phyloP scores from a whole-genome alignment of 371 early-diverging fungal genomes.

The Rhizomucor miehei region DNA sequence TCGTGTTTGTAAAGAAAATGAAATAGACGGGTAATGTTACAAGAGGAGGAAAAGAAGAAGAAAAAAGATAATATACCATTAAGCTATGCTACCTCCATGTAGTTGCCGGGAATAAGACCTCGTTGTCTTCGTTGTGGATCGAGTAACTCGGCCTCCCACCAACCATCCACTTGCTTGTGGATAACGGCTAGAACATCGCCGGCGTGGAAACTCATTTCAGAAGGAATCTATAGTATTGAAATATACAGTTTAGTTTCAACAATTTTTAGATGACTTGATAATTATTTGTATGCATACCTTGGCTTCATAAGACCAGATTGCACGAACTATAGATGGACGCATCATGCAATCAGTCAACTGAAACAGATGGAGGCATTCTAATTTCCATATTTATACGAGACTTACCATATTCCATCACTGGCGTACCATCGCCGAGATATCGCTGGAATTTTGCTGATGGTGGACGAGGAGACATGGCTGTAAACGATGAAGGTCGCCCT shows the following conservation, averaged over 20 bases:
- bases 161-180: constrained; percentile 44
- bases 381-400: background rate
- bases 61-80: no score
- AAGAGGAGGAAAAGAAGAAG: no score
- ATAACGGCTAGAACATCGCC: constrained; percentile 41
- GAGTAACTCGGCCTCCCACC: constrained; percentile 47
- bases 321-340: constrained; percentile 9
- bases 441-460: background rate
- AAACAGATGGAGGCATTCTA: background rate
- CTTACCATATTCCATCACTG: constrained; percentile 16
- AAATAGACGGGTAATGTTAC: no score
- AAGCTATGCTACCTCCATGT: constrained; percentile 23
- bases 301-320: constrained; percentile 30
- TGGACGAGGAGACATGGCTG: background rate
- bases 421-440: constrained; percentile 13
- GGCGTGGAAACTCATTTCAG: constrained; percentile 35
- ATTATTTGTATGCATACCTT: constrained; percentile 10
- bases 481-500: constrained; percentile 1
- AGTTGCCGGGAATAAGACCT: constrained; percentile 50
- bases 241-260: background rate
- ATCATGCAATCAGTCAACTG: background rate
- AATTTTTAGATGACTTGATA: background rate
- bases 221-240: constrained; percentile 24
- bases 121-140: constrained; percentile 20
- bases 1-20: no score